Conservation (phyloP, 257 asterid species). For the Scutellaria baicalensis region DNA sequence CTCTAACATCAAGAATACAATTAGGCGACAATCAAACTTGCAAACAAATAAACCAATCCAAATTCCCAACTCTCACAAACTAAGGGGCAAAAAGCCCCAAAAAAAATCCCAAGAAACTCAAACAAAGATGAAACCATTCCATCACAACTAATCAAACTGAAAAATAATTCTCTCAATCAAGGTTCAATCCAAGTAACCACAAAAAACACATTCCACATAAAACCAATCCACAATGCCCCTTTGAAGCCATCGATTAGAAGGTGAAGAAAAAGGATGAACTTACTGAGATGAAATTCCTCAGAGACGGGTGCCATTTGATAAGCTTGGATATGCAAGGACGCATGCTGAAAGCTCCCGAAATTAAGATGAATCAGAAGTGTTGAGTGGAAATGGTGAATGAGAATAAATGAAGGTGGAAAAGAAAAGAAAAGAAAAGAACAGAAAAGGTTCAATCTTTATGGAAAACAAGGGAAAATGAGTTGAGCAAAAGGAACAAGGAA, state of each 20-base stretch:
- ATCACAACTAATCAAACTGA: background rate
- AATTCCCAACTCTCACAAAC: background rate
- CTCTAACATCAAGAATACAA: background rate
- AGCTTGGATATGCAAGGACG: slow-evolving; percentile 40
- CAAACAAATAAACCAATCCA: background rate
- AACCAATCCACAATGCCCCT: background rate
- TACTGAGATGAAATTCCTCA: slow-evolving; percentile 38
- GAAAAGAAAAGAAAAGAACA: too few relatives aligned
- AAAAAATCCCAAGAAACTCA: background rate
- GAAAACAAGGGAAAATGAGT: too few relatives aligned
- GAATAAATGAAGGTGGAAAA: background rate
- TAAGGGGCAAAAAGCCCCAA: background rate
- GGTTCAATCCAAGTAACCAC: background rate
- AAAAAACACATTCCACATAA: background rate
- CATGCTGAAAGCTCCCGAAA: slow-evolving; percentile 38
- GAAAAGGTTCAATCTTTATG: too few relatives aligned
- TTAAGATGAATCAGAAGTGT: background rate
- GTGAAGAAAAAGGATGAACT: slow-evolving; percentile 19
- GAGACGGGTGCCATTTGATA: slow-evolving; percentile 29
- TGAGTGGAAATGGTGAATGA: background rate
- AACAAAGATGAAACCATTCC: background rate
- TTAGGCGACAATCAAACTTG: background rate
- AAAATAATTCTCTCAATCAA: background rate
- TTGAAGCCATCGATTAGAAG: background rate
- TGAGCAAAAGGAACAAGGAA: background rate